These are phyloP conservation scores for Tricholomella constricta DNA, from an alignment of 768 basidiomycete species.

Conservation along the genomic window DNA sequence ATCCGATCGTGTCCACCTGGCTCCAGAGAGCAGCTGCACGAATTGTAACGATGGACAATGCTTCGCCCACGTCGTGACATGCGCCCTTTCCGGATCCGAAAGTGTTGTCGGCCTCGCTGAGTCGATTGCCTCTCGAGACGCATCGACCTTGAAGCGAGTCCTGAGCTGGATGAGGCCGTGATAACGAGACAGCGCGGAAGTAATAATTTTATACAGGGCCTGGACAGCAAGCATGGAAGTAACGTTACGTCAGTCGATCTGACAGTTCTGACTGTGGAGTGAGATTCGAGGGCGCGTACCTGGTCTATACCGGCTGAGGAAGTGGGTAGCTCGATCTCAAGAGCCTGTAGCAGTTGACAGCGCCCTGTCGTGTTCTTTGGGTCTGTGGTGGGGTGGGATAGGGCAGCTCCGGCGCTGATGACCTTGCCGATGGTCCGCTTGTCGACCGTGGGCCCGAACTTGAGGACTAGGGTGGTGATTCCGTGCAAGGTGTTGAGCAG, in stretches of 20 bases:
- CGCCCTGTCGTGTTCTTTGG: slow-evolving; percentile 25
- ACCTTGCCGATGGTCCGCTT: slow-evolving; percentile 48
- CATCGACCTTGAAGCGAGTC: slow-evolving; percentile 20
- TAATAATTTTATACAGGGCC: slow-evolving; percentile 42
- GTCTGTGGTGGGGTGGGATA: slow-evolving; percentile 5
- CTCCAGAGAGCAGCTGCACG: slow-evolving; percentile 30
- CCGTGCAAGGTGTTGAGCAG: slow-evolving; percentile 38
- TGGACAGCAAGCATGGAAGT: slow-evolving; percentile 14
- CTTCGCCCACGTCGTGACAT: slow-evolving; percentile 26
- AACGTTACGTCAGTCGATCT: background rate
- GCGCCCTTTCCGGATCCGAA: slow-evolving; percentile 16
- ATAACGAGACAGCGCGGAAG: slow-evolving; percentile 41
- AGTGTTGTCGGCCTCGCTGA: background rate
- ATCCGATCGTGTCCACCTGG: slow-evolving; percentile 17
- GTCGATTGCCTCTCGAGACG: slow-evolving; percentile 4
- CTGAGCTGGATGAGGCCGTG: slow-evolving; percentile 33
- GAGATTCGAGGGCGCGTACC: slow-evolving; percentile 26
- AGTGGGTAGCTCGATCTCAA: slow-evolving; percentile 33
- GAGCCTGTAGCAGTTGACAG: slow-evolving; percentile 22
- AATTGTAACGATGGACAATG: slow-evolving; percentile 28
- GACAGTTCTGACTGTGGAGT: background rate
- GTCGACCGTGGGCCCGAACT: slow-evolving; percentile 43
- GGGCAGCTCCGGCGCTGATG: slow-evolving; percentile 41
- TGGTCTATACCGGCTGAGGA: slow-evolving; percentile 31
- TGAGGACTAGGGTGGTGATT: slow-evolving; percentile 32